Evolutionary conservation across 257 asterid genomes (phyloP).

Genomic region (Solanum chilense): DNA sequence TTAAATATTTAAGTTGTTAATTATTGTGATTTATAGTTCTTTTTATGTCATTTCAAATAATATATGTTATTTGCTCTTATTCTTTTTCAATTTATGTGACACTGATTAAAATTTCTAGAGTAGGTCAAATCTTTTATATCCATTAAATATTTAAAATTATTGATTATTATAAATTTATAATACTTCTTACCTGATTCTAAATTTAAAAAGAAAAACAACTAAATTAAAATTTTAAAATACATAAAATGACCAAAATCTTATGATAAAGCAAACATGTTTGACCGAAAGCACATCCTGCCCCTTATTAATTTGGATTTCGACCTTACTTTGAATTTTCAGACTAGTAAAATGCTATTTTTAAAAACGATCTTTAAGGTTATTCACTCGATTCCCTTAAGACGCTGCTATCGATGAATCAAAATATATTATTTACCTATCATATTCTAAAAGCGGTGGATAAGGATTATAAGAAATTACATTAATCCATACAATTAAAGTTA

Average conservation of each 20-base stretch:
- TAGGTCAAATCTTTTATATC: too few species aligned
- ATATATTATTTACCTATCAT: neutral
- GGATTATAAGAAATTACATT: neutral
- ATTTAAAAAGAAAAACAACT: neutral
- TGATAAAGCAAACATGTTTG: neutral
- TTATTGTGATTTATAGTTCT: neutral
- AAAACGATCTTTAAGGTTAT: too few species aligned
- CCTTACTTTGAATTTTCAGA: neutral
- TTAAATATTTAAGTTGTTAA: too few species aligned
- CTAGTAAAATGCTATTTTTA: too few species aligned
- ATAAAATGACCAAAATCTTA: neutral
- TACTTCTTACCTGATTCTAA: neutral
- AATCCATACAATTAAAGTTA: neutral
- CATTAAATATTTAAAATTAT: too few species aligned
- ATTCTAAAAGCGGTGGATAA: neutral
- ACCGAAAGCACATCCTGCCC: neutral
- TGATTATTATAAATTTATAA: too few species aligned
- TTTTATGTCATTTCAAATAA: neutral
- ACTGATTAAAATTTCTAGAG: too few species aligned
- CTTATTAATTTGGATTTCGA: neutral
- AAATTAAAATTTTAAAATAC: too few species aligned
- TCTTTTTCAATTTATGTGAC: neutral
- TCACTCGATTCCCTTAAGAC: neutral
- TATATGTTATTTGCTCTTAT: neutral
- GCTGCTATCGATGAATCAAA: neutral